Conservation (phyloP, 2,329 filamentous ascomycete genomes). For the Exutisphaerella laricina region DNA sequence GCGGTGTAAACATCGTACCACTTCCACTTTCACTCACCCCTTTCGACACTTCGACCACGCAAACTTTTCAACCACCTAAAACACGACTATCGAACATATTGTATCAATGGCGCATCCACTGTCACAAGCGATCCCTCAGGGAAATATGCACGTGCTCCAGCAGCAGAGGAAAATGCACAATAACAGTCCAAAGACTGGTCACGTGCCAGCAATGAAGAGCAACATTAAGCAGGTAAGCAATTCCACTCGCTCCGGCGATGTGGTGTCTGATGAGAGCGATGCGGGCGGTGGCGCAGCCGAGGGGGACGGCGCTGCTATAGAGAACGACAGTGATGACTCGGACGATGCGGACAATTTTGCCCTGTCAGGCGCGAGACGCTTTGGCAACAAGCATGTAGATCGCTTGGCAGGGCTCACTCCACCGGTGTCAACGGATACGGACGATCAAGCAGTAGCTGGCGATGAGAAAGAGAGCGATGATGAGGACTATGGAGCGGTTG, state of each 20-base stretch:
- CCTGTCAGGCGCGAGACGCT: slow-evolving; percentile 27
- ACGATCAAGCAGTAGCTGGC: slow-evolving; percentile 18
- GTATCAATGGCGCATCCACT: slow-evolving; percentile 13
- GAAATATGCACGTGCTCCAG: slow-evolving; percentile 14
- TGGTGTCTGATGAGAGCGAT: slow-evolving; percentile 22
- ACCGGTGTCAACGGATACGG: slow-evolving; percentile 9
- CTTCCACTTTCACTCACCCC: too few species aligned
- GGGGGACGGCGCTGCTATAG: slow-evolving; percentile 18
- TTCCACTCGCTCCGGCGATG: slow-evolving; percentile 16
- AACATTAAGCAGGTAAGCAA: slow-evolving; percentile 12
- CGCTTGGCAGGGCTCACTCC: slow-evolving; percentile 27
- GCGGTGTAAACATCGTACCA: slow-evolving; percentile 3
- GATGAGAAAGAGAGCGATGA: slow-evolving; percentile 15
- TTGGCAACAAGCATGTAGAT: slow-evolving; percentile 16
- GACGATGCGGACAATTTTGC: slow-evolving; percentile 28
- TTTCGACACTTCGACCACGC: neutral
- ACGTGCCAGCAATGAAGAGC: slow-evolving; percentile 14
- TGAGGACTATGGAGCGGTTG: slow-evolving; percentile 30
- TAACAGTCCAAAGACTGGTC: slow-evolving; percentile 11
- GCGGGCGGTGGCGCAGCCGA: slow-evolving; percentile 20
- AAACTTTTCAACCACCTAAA: neutral
- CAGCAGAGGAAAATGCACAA: slow-evolving; percentile 15
- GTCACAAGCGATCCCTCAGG: slow-evolving; percentile 8
- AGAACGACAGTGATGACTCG: slow-evolving; percentile 17
- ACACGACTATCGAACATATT: neutral